phyloP scores from a whole-genome alignment of 2,329 filamentous ascomycete species.

The Penicillium sclerotiorum region DNA sequence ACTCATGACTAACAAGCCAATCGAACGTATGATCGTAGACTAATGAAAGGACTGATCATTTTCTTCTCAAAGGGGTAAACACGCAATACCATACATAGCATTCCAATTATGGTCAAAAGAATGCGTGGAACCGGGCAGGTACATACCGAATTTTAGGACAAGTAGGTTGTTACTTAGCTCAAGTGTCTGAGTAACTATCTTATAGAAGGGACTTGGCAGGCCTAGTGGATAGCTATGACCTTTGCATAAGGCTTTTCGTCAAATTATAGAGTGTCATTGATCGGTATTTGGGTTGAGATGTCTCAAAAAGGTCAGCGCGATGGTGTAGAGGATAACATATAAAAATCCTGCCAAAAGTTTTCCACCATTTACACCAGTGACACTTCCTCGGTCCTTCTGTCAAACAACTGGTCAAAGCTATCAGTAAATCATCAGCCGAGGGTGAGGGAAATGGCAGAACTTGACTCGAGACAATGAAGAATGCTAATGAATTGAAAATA shows the following conservation, averaged over 20 bases:
- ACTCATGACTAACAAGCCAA: background rate
- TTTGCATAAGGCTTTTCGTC: background rate
- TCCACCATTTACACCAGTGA: background rate
- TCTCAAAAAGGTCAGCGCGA: background rate
- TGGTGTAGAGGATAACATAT: background rate
- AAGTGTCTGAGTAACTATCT: background rate
- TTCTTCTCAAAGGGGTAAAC: background rate
- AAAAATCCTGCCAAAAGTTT: background rate
- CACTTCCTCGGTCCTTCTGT: background rate
- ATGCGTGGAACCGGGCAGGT: background rate
- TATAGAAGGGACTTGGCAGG: background rate
- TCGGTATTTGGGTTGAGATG: background rate
- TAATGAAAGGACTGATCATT: background rate
- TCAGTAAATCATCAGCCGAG: background rate
- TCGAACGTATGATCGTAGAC: background rate
- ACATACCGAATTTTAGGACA: background rate
- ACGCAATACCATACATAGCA: background rate
- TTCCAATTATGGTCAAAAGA: background rate
- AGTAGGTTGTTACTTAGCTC: background rate
- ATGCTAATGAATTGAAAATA: background rate
- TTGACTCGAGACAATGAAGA: background rate
- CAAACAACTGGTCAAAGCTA: background rate
- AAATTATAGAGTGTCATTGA: background rate
- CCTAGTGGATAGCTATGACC: background rate
- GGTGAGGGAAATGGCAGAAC: background rate